Evolutionary conservation across 495 filamentous ascomycete genomes (phyloP).

Genomic region (Xylaria venustula): DNA sequence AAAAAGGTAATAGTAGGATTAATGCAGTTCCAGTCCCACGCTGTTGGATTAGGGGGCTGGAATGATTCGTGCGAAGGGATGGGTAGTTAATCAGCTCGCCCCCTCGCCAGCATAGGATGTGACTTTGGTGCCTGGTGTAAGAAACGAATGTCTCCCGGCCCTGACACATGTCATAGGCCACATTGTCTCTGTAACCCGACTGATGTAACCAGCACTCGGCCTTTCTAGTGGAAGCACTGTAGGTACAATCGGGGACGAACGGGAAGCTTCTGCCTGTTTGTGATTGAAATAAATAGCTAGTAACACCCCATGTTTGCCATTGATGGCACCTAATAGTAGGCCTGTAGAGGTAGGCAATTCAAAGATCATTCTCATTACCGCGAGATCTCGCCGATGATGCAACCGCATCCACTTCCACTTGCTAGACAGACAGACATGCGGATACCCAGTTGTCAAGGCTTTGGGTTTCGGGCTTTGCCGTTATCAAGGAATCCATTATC

Average conservation of each 20-base stretch:
- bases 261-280: background rate
- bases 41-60: background rate
- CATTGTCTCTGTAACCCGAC: background rate
- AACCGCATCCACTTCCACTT: background rate
- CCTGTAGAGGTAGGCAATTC: background rate
- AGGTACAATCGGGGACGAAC: background rate
- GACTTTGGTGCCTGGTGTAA: background rate
- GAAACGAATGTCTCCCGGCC: background rate
- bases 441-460: background rate
- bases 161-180: background rate
- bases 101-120: background rate
- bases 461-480: too few species aligned
- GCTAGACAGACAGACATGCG: background rate
- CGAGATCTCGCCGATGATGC: background rate
- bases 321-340: background rate
- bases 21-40: slow-evolving; percentile 4
- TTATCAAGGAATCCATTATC: background rate
- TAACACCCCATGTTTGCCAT: background rate
- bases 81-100: background rate
- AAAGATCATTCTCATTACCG: background rate
- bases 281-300: background rate
- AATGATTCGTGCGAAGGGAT: background rate
- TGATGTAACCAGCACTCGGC: background rate
- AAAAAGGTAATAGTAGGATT: background rate
- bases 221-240: background rate